Percentiles rank a stretch among this genome's conserved stretches.
Conservation (phyloP, 2,329 filamentous ascomycete species). For the Penicillium psychrosexuale region DNA sequence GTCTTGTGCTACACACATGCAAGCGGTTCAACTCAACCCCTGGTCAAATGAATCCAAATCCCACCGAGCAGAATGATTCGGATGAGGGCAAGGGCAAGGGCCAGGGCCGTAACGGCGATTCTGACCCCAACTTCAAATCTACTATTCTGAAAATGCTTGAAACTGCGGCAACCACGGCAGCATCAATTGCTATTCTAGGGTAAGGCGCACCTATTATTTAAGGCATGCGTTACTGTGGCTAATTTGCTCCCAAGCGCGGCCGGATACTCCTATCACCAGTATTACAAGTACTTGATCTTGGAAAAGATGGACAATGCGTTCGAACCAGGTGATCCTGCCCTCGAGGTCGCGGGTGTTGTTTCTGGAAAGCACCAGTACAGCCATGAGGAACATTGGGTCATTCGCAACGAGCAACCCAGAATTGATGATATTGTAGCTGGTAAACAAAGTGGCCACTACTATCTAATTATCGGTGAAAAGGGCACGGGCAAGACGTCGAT, state of each 20-base stretch:
- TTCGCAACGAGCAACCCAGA: constrained; percentile 73
- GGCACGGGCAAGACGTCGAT: constrained; percentile 96
- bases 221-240: constrained; percentile 7
- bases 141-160: constrained; percentile 65
- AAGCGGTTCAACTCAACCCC: constrained; percentile 27
- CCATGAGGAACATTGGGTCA: constrained; percentile 69
- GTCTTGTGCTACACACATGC: constrained; percentile 10
- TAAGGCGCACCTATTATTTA: constrained; percentile 25
- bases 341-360: constrained; percentile 67
- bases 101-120: constrained; percentile 21
- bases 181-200: constrained; percentile 70
- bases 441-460: constrained; percentile 73
- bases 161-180: constrained; percentile 70
- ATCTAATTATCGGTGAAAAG: constrained; percentile 90
- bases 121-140: constrained; percentile 35
- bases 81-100: constrained; percentile 27
- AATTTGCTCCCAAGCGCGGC: constrained; percentile 46
- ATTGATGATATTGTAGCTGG: constrained; percentile 84
- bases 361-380: constrained; percentile 38
- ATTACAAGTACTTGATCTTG: constrained; percentile 88
- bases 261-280: constrained; percentile 73
- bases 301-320: constrained; percentile 92
- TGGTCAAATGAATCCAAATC: constrained; percentile 24
- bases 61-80: constrained; percentile 30
- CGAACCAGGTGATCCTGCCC: constrained; percentile 82